phyloP scores from a whole-genome alignment of 805 yeast genomes.

The Scheffersomyces coipomensis region DNA sequence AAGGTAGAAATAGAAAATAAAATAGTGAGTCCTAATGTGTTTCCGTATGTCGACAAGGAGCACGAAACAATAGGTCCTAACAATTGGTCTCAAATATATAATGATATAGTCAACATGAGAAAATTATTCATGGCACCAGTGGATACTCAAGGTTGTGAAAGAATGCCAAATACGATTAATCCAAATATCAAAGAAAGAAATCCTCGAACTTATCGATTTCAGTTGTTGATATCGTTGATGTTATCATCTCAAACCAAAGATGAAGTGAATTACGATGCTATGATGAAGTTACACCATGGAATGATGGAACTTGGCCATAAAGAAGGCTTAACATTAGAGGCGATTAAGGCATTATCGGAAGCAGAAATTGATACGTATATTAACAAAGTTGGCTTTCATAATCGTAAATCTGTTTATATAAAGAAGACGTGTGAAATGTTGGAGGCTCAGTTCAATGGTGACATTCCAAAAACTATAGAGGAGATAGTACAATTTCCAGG shows the following conservation, averaged over 20 bases:
- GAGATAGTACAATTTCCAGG: conserved; percentile 78
- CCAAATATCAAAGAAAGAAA: conserved; percentile 26
- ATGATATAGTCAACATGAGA: conserved; percentile 67
- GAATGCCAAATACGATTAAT: conserved; percentile 45
- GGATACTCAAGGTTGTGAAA: conserved; percentile 83
- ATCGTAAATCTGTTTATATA: conserved; percentile 71
- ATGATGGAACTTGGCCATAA: conserved; percentile 35
- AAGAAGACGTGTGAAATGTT: conserved; percentile 59
- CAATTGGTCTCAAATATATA: conserved; percentile 56
- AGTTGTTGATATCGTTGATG: conserved; percentile 77
- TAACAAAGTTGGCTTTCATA: conserved; percentile 84
- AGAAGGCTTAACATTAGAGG: conserved; percentile 59
- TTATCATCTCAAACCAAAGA: conserved; percentile 91
- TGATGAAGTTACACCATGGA: conserved; percentile 54
- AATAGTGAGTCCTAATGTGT: conserved; percentile 8
- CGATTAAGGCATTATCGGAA: conserved; percentile 50
- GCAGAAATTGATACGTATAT: conserved; percentile 62
- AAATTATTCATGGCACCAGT: conserved; percentile 72
- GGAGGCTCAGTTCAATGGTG: conserved; percentile 51
- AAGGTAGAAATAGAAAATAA: conserved; percentile 6
- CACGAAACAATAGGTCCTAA: conserved; percentile 22
- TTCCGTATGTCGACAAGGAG: conserved; percentile 5
- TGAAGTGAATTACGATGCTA: conserved; percentile 75
- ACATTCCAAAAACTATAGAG: conserved; percentile 68
- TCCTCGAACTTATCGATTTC: conserved; percentile 58